Percentiles rank a stretch among this genome's conserved stretches.
Evolutionary conservation across 306 rosid species (phyloP).

Genomic region (Prunus kanzakura): DNA sequence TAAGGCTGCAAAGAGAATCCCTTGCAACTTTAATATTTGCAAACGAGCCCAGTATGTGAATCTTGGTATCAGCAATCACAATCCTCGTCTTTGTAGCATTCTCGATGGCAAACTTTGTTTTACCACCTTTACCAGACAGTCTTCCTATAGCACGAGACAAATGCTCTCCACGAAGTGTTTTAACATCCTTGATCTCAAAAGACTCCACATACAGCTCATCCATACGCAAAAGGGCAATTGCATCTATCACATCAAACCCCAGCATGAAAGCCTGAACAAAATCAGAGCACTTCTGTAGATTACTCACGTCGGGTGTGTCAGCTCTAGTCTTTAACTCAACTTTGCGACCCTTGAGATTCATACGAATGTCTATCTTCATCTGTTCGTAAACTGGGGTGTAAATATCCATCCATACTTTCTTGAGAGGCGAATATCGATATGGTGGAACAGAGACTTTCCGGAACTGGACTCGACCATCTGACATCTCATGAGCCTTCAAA

Average conservation of each 20-base stretch:
- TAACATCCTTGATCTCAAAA: constrained; percentile 88
- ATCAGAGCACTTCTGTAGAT: constrained; percentile 82
- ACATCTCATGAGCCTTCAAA: constrained; percentile 84
- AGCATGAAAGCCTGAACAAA: constrained; percentile 89
- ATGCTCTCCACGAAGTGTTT: constrained; percentile 78
- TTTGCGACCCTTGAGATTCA: constrained; percentile 82
- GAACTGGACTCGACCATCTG: constrained; percentile 77
- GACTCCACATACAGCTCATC: constrained; percentile 92
- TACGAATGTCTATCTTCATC: constrained; percentile 82
- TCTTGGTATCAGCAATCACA: constrained; percentile 82
- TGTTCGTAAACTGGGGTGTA: constrained; percentile 75
- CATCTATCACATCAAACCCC: constrained; percentile 85
- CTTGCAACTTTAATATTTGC: constrained; percentile 77
- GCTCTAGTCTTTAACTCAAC: constrained; percentile 73
- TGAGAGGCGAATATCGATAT: constrained; percentile 78
- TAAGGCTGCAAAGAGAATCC: constrained; percentile 82
- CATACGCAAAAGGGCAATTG: constrained; percentile 70
- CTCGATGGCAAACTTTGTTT: constrained; percentile 83
- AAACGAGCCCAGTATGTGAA: constrained; percentile 83
- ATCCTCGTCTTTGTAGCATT: constrained; percentile 83
- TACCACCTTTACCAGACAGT: constrained; percentile 84
- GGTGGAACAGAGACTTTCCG: constrained; percentile 78
- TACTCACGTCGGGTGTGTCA: constrained; percentile 80
- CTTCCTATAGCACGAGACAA: constrained; percentile 89
- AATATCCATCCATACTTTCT: constrained; percentile 83